Base-by-base conservation (phyloP, 208 protist species). In the Blastocrithidia nonstop region DNA sequence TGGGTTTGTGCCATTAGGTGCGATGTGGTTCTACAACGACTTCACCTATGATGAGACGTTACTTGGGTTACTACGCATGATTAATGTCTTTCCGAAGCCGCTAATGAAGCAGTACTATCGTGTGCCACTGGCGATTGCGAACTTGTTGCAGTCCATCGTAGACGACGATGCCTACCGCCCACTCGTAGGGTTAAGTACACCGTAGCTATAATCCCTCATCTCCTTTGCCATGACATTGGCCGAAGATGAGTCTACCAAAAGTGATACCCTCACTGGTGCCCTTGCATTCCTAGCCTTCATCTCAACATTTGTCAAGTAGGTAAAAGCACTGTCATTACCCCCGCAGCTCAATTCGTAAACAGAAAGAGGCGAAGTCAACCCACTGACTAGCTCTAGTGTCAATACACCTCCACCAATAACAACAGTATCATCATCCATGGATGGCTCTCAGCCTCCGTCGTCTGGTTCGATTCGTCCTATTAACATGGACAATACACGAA, bases 1-100 rank as follows among this genome's bases (percentile, higher is more conserved):
- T 11, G 63, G 59, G 33, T 87, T 86, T 53, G 71, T 85, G 3
- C 76, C 81, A 0, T 66, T 87, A 25, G 81, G 76, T 1, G 81
- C 81, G 4, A 91, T 91, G 81, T 63, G 61, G 41, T 82, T 68
- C 54, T 91, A 91, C 61, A 55, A 63, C 45, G 81, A 91, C 41
- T 63, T 81, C n/a, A 72, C 67, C 1, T 91, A 81, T 64, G 81
- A 91, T 52, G 66, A 57, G 55, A 71, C 64, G 15, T 45, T 81
- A 33, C 56, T 80, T 33, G 63, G 66, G 1, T 51, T 85, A 19
- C 45, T 91, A 22, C 57, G 68, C 19, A 87, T 85, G 68, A 35
- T 87, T 11, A 47, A 58, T 13, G 50, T 79, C 45, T 66, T 91
- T 26, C 66, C 60, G 11, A 53, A 49, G 29, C 44, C 59, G 26